phyloP scores from a whole-genome alignment of 1,284 basidiomycete species.

The Trametes sp. region DNA sequence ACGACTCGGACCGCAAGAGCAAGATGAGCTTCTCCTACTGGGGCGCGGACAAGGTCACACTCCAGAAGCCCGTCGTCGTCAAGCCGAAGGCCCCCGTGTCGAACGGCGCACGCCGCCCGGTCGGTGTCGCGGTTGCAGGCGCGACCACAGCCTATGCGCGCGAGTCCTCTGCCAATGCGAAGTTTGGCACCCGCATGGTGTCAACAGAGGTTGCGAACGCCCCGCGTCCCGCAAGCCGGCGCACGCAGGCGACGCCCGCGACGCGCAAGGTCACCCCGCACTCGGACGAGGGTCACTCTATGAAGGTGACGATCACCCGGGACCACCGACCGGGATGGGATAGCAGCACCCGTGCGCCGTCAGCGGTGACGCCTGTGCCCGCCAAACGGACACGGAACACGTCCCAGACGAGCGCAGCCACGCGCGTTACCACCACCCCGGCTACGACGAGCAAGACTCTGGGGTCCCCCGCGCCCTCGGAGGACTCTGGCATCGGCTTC shows the following conservation, averaged over 20 bases:
- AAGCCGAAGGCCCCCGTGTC: constrained; percentile 54
- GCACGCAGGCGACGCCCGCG: constrained; percentile 60
- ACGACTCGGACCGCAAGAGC: constrained; percentile 86
- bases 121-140: constrained; percentile 43
- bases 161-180: constrained; percentile 85
- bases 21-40: constrained; percentile 93
- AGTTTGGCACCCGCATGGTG: constrained; percentile 80
- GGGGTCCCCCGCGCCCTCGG: constrained; percentile 79
- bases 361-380: constrained; percentile 46
- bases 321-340: constrained; percentile 68
- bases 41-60: constrained; percentile 87
- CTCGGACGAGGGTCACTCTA: constrained; percentile 67
- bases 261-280: constrained; percentile 52
- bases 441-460: constrained; percentile 55
- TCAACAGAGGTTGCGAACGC: constrained; percentile 56
- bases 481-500: constrained; percentile 83
- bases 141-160: constrained; percentile 67
- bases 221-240: constrained; percentile 68
- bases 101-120: constrained; percentile 55
- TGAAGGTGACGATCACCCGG: constrained; percentile 69
- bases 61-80: constrained; percentile 74
- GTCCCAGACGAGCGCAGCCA: constrained; percentile 71
- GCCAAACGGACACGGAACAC: constrained; percentile 67
- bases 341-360: constrained; percentile 55
- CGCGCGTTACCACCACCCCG: constrained; percentile 44